Evolutionary conservation across 805 yeast genomes (phyloP), one percentile per base, ranked within the genome.

Genomic region (Pichia membranifaciens): DNA sequence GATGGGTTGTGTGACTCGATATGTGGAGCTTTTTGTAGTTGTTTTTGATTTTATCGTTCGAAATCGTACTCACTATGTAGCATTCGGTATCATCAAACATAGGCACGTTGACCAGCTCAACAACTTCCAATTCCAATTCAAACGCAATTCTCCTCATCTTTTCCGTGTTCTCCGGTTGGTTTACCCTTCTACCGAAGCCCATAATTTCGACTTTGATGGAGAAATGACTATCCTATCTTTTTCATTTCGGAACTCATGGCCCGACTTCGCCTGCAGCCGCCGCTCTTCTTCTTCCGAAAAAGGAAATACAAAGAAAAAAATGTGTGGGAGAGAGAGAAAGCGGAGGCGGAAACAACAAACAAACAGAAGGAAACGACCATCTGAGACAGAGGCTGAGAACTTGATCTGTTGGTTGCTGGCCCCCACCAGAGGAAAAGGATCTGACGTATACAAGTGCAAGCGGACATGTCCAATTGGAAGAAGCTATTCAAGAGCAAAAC

Each of bases 61-160:
- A 29, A 5, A 64, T 42, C 2, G 58, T 50, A 9, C 58, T 41
- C 49, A 81, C 79, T 17, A 88, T 76, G 52, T 64, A 80, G 55
- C 91, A 80, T 33, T 69, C 60, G 13, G 57, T 47, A 0, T 95
- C 95, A 3, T 80, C 69, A 1, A 83, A 72, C 54, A 86, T 89
- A 1, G 98, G 98, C 25, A 91, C 76, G 58, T 90, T 90, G n/a
- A 82, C 74, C 41, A 91, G 68, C 53, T 87, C 95, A 47, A 77
- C 75, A 41, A 89, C 73, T 16, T 73, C 64, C 25, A 87, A 65
- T 18, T 71, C 62, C 36, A 87, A 70, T 43, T 76, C 68, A 63
- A 87, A 90, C 64, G 79, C 52, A 9, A 44, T 36, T 28, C 41
- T 48, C 13, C 47, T 33, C 51, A 48, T 48, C 1, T 3, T 33